Evolutionary conservation across 176 grass and related monocot species (phyloP), one percentile per base, ranked within the genome.

Genomic region (Typha latifolia): DNA sequence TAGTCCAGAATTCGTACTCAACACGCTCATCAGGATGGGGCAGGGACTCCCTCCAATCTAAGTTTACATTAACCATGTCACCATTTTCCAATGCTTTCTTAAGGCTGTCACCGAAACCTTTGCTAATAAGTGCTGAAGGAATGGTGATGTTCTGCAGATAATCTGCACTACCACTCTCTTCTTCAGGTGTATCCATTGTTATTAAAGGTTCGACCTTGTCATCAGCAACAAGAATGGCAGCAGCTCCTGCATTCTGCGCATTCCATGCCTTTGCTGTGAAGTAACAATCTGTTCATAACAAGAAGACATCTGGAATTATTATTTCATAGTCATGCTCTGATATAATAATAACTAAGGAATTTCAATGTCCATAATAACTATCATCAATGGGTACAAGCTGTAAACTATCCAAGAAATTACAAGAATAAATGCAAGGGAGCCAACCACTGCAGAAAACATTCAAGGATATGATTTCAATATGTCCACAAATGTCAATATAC

Each of bases 1-100:
- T 95, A 0, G 86, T 95, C 90, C 90, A 95, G 23, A 95, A 90
- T n/a, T 95, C 90, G 14, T 96, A 96, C 67, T 96, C 91, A 6
- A 96, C 86, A 51, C 86, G 80, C 49, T 96, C 86, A 66, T 96
- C 79, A 69, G 91, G 91, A 51, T 96, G 79, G 12, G 86, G 91
- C 37, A 96, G 81, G 24, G 91, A 86, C 50, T 96, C 91, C 61
- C 86, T 84, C 91, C 91, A 96, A 73, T 96, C 86, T 62, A 96
- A 72, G 71, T 96, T 90, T 26, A 96, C 91, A 80, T 80, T 82
- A 20, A 96, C 81, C 91, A 95, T 89, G 19, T 83, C 82, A 15
- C 85, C 85, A 4, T 85, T 84, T 11, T 75, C 56, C 24, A 79
- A 68, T 31, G 82, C 74, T 49, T 85, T 86, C 74, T 89, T 95